Base-by-base conservation (phyloP, 1,284 basidiomycete species). In the Fomitopsis betulina region DNA sequence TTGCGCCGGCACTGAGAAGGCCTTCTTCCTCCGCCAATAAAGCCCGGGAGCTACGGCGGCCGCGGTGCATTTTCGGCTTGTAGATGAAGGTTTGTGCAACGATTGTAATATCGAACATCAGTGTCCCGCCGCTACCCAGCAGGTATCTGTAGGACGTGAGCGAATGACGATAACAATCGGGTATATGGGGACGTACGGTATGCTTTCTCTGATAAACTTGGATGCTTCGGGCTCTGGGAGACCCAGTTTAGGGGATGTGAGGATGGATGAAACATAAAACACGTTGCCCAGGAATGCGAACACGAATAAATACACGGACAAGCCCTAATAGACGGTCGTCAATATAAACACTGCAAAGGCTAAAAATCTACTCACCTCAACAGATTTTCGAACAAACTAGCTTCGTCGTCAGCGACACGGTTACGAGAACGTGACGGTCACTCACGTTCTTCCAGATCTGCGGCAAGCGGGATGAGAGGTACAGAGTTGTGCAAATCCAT, bases 371-470 rank as follows among this genome's bases (percentile, higher is more conserved):
- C 70, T 56, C 59, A 87, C 86, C 79, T 95, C 94, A 15, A 96
- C 91, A 19, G 94, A 96, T 76, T 94, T 93, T 60, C 95, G 84
- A 56, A 83, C 85, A 70, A 86, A 97, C 94, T 96, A 66, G 13
- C 40, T 2, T 47, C 5, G 42, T 47, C 10, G 39, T 55, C 30
- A 63, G 42, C 25, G 21, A 55, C 38, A 25, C 4, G 37, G 23
- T 17, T 13, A 35, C 19, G 25, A 33, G 37, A 25, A 53, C 9
- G 21, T 55, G n/a, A n/a, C 15, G 10, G 58, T n/a, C 7, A 85
- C 93, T 73, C 70, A 96, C 94, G 67, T 97, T 97, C 74, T 95
- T 96, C 94, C 94, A 97, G 63, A 98, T 96, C 72, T 97, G 95
- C 30, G 95, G 95, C 66, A 97, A 75, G 54, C 95, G 84, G 3